Base-by-base conservation (phyloP, 257 asterid species). In the Oldenlandia corymbosa region DNA sequence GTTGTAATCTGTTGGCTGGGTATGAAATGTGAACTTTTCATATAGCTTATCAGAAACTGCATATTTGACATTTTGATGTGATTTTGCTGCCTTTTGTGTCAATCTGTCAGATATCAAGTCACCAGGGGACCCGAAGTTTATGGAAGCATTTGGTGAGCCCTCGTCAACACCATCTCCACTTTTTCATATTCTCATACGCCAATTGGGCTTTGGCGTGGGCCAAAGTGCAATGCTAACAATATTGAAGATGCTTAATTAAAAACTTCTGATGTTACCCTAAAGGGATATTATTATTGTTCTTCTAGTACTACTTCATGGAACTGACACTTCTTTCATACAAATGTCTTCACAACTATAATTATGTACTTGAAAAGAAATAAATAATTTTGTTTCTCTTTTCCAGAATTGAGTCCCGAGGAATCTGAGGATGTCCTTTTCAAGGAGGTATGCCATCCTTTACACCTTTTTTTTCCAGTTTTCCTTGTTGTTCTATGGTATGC, bases 361-460 rank as follows among this genome's bases (percentile, higher is more conserved):
- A n/a, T n/a, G n/a, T n/a, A n/a, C n/a, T n/a, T n/a, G n/a, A n/a
- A n/a, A n/a, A n/a, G n/a, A n/a, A n/a, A n/a, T n/a, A n/a, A n/a
- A n/a, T n/a, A n/a, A n/a, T 16, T 5, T 14, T 60, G 27, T 47
- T 69, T 12, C 18, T 64, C 74, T 51, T 67, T 66, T 66, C 71
- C 90, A 91, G 98, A 88, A 68, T 86, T 91, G 70, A 79, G 98
- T 85, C 88, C 96, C 8, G 96, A 88, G 78, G 98, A 91, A 80
- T 84, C 96, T 45, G 96, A 91, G 75, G 98, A 91, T 77, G 95
- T 88, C 71, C 96, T 91, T 63, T 91, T 91, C 84, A 88, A 91
- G 81, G 98, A 91, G 96, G 98, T 88, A 49, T 31, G 76, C 30
- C 42, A 21, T 45, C 39, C 75, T 60, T 71, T 39, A 28, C 16